Conservation (phyloP, 495 filamentous ascomycete species). For the Trichoderma erinaceum region DNA sequence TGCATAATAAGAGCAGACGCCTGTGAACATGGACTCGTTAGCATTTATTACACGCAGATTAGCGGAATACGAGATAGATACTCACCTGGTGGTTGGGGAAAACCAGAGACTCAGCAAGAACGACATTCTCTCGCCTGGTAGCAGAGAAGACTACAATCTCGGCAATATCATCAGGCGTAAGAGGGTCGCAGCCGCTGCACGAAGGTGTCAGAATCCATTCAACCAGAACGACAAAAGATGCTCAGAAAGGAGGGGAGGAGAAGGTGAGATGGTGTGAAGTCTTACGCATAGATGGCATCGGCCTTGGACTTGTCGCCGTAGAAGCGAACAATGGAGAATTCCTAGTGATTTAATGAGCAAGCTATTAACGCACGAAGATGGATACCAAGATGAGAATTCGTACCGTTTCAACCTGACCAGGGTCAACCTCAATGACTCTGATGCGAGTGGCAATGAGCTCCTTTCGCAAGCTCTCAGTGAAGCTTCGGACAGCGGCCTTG, state of each 20-base stretch:
- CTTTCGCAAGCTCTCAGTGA: slow-evolving; percentile 82
- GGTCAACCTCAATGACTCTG: slow-evolving; percentile 86
- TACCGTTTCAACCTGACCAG: slow-evolving; percentile 93
- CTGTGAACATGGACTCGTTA: not conserved
- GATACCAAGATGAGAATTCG: slow-evolving; percentile 20
- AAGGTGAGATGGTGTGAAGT: slow-evolving; percentile 19
- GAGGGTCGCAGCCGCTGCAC: slow-evolving; percentile 71
- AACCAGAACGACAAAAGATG: not conserved
- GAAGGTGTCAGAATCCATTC: not conserved
- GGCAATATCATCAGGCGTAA: slow-evolving; percentile 92
- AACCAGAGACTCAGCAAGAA: slow-evolving; percentile 84
- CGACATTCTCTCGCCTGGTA: slow-evolving; percentile 86
- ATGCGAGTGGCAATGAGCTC: slow-evolving; percentile 86
- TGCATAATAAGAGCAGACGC: slow-evolving; percentile 11
- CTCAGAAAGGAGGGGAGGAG: not conserved
- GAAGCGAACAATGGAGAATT: slow-evolving; percentile 92
- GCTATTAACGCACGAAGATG: not conserved
- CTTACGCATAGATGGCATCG: slow-evolving; percentile 90
- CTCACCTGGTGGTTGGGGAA: slow-evolving; percentile 83
- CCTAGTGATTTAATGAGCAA: slow-evolving; percentile 35
- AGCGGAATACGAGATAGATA: not conserved
- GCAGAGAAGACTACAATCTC: slow-evolving; percentile 91
- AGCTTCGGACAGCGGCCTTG: slow-evolving; percentile 85
- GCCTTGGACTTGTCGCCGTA: slow-evolving; percentile 90
- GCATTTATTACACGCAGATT: not conserved